Percentiles rank a stretch among this genome's conserved stretches.
These are phyloP conservation scores for Acanthochlamys bracteata DNA, from an alignment of 106 monocot genomes.

Conservation along the genomic window DNA sequence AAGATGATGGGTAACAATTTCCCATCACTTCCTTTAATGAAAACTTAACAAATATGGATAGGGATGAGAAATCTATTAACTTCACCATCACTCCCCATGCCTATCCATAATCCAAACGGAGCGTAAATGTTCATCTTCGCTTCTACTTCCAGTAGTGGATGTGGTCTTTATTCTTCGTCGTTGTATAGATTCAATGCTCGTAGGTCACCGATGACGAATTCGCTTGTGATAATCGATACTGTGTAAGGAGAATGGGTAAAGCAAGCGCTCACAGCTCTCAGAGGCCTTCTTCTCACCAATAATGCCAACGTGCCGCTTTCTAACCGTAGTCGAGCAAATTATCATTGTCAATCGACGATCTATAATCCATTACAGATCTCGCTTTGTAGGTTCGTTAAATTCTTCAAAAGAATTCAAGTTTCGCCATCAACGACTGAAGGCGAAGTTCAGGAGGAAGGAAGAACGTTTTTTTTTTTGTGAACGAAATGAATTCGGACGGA, in stretches of 20 bases:
- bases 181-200: conserved; percentile 52
- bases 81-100: too few species aligned
- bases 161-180: conserved; percentile 15
- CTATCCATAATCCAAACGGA: too few species aligned
- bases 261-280: conserved; percentile 66
- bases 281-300: conserved; percentile 78
- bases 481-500: too few species aligned
- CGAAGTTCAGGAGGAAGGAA: background rate
- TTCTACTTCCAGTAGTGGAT: background rate
- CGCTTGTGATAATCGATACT: conserved; percentile 72
- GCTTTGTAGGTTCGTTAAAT: conserved; percentile 31
- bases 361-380: conserved; percentile 7
- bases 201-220: conserved; percentile 85
- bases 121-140: too few species aligned
- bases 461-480: too few species aligned
- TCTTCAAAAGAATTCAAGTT: background rate
- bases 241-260: conserved; percentile 84
- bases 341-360: conserved; percentile 48
- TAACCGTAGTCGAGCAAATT: conserved; percentile 76
- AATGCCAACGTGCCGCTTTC: conserved; percentile 48
- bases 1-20: too few species aligned
- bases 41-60: too few species aligned
- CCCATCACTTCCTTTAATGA: too few species aligned
- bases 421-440: conserved; percentile 11
- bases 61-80: too few species aligned